These are phyloP conservation scores for Ophioceras dolichostomum DNA, from an alignment of 2,329 filamentous ascomycete genomes.

Conservation along the genomic window DNA sequence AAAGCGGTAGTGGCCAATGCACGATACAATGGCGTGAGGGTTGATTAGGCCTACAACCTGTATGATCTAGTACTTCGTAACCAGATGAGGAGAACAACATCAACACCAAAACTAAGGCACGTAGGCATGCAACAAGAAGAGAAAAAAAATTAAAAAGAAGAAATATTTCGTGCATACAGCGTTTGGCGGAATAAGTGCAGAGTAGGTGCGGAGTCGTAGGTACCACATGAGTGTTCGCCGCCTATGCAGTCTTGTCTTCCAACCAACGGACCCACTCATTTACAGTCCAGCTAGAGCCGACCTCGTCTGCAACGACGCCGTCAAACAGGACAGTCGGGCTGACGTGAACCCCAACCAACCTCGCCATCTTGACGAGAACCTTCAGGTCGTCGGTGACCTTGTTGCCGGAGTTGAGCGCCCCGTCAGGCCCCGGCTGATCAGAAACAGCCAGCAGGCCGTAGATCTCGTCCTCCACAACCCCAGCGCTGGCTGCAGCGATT, in stretches of 20 bases:
- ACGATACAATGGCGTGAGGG: no score
- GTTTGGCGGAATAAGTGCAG: no score
- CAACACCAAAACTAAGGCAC: no score
- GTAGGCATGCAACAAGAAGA: no score
- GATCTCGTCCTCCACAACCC: slow-evolving; percentile 58
- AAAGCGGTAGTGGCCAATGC: no score
- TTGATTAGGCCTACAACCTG: no score
- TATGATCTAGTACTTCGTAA: no score
- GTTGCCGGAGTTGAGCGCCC: slow-evolving; percentile 67
- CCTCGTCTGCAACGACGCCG: slow-evolving; percentile 66
- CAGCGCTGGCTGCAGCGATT: slow-evolving; percentile 53
- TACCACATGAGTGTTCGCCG: no score
- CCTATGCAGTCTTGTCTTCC: slow-evolving; percentile 36
- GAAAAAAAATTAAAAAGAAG: no score
- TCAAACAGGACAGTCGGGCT: slow-evolving; percentile 85
- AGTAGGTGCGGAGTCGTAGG: no score
- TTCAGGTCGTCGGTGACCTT: slow-evolving; percentile 77
- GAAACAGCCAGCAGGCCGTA: slow-evolving; percentile 57
- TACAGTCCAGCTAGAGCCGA: slow-evolving; percentile 65
- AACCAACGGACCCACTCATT: slow-evolving; percentile 84
- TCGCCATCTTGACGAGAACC: slow-evolving; percentile 65
- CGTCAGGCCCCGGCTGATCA: slow-evolving; percentile 54
- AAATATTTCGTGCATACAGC: no score
- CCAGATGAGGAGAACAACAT: no score
- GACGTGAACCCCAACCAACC: slow-evolving; percentile 75